phyloP scores from a whole-genome alignment of 2,329 filamentous ascomycete species.

The Cytospora piceicola region DNA sequence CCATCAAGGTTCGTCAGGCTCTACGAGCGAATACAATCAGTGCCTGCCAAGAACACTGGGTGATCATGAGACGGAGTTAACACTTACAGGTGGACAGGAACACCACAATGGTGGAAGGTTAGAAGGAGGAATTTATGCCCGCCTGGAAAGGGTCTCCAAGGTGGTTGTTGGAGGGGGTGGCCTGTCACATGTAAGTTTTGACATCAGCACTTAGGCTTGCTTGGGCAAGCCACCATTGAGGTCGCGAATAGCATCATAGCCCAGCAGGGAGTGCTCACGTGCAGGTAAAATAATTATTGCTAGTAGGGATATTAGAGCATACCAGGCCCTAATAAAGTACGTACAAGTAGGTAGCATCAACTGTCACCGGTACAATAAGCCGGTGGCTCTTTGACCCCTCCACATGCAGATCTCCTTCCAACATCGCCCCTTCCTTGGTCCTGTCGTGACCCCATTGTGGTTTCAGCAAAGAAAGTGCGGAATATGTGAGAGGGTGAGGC shows the following conservation, averaged over 20 bases:
- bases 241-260: background rate
- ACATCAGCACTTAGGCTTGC: background rate
- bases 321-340: too few relatives aligned
- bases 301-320: background rate
- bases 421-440: background rate
- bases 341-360: too few relatives aligned
- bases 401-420: background rate
- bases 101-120: background rate
- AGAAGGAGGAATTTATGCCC: background rate
- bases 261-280: background rate
- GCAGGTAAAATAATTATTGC: background rate
- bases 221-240: background rate
- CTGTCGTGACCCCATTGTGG: background rate
- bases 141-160: too few relatives aligned
- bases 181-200: background rate
- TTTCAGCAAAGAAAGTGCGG: conserved; percentile 1
- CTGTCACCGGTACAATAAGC: background rate
- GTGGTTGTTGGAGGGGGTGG: background rate
- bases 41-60: background rate
- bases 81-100: background rate
- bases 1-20: background rate
- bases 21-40: background rate
- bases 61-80: background rate
- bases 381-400: background rate
- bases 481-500: background rate